Percentiles rank a stretch among this genome's conserved stretches.
phyloP scores from a whole-genome alignment of 352 stramenopile species.

The Phytophthora citrophthora region DNA sequence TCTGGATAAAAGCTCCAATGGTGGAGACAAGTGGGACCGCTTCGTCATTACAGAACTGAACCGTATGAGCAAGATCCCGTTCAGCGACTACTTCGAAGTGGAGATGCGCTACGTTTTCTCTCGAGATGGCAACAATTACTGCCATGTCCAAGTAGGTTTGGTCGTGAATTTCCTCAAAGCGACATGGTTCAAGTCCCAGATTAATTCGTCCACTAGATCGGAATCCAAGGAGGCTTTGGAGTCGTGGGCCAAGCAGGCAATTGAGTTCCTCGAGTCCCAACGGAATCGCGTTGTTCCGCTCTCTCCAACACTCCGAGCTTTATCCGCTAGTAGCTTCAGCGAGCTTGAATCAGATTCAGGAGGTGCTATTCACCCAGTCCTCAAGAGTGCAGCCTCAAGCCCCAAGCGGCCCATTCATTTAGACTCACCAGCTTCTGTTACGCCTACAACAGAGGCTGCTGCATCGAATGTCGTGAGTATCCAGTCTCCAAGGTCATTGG shows the following conservation, averaged over 20 bases:
- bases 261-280: slow-evolving; percentile 52
- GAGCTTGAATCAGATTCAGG: slow-evolving; percentile 28
- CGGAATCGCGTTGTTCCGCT: slow-evolving; percentile 28
- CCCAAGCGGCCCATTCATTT: slow-evolving; percentile 13
- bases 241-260: slow-evolving; percentile 59
- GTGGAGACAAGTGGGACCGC: slow-evolving; percentile 53
- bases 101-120: slow-evolving; percentile 83
- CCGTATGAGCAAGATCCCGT: slow-evolving; percentile 80
- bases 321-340: slow-evolving; percentile 29
- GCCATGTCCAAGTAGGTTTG: slow-evolving; percentile 71
- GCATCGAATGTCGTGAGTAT: slow-evolving; percentile 1
- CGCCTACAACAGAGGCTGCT: neutral
- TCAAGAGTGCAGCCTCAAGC: slow-evolving; percentile 15
- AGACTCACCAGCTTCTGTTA: neutral
- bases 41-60: slow-evolving; percentile 72
- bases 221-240: slow-evolving; percentile 78
- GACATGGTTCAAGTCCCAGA: slow-evolving; percentile 88
- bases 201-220: slow-evolving; percentile 75
- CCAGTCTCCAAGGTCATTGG: slow-evolving; percentile 14
- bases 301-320: slow-evolving; percentile 17
- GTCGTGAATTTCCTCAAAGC: slow-evolving; percentile 82
- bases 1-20: slow-evolving; percentile 44
- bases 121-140: slow-evolving; percentile 75
- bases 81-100: slow-evolving; percentile 86
- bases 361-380: slow-evolving; percentile 14